Conservation (phyloP, 495 filamentous ascomycete genomes). For the Trichoderma parareesei region DNA sequence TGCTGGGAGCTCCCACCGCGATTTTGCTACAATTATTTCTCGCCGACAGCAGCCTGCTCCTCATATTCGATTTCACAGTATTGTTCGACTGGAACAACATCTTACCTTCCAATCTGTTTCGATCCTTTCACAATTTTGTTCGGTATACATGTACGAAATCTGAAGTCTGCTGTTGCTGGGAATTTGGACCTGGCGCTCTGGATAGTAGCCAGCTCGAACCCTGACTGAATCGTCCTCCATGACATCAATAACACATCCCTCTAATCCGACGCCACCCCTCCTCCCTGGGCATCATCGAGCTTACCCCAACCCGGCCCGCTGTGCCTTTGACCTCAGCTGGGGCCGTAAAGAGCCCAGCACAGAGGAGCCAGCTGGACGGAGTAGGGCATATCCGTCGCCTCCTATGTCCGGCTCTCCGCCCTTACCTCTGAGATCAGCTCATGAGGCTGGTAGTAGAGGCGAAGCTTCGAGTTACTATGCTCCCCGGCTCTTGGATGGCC, state of each 20-base stretch:
- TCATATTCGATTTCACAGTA: no score
- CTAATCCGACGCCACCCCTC: constrained; percentile 33
- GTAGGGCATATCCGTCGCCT: constrained; percentile 65
- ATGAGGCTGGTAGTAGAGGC: constrained; percentile 50
- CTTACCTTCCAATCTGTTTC: no score
- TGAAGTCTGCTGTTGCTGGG: neutral
- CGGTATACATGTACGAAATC: neutral
- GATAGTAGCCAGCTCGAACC: neutral
- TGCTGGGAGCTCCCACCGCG: no score
- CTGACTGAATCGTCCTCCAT: constrained; percentile 29
- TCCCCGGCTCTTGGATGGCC: constrained; percentile 38
- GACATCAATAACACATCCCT: constrained; percentile 36
- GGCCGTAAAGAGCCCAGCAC: constrained; percentile 50
- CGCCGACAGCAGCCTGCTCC: no score
- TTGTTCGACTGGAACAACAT: no score
- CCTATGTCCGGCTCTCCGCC: constrained; percentile 79
- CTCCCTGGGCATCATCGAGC: constrained; percentile 55
- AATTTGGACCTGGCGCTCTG: neutral
- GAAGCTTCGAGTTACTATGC: constrained; percentile 36
- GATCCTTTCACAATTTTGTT: no score
- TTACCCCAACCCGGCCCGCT: constrained; percentile 55
- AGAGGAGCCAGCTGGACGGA: constrained; percentile 50
- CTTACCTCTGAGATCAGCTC: constrained; percentile 56
- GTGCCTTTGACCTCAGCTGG: constrained; percentile 62
- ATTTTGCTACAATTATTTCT: no score